Conservation (phyloP, 2,329 filamentous ascomycete species). For the Xylariaceae sp. region DNA sequence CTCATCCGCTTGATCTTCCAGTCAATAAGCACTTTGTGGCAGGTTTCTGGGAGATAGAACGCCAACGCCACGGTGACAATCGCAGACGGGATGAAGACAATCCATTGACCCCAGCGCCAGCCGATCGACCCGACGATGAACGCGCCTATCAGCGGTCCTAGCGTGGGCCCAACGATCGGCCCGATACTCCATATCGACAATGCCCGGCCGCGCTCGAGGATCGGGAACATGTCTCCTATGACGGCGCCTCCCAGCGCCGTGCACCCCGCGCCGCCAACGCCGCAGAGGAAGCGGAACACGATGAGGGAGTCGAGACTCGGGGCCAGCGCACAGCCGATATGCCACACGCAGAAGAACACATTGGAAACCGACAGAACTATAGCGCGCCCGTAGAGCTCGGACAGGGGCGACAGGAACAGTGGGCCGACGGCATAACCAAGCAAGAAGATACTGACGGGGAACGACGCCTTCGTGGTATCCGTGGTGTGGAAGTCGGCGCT, state of each 20-base stretch:
- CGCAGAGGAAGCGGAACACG: slow-evolving; percentile 56
- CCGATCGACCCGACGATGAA: slow-evolving; percentile 47
- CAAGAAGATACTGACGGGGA: slow-evolving; percentile 59
- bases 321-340: slow-evolving; percentile 60
- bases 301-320: slow-evolving; percentile 52
- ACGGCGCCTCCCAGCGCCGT: slow-evolving; percentile 53
- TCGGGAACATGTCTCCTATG: slow-evolving; percentile 51
- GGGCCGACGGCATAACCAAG: slow-evolving; percentile 57
- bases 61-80: slow-evolving; percentile 37
- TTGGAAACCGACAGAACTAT: slow-evolving; percentile 55
- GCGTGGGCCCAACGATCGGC: slow-evolving; percentile 45
- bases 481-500: slow-evolving; percentile 43
- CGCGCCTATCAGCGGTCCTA: slow-evolving; percentile 47
- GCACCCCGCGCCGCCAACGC: slow-evolving; percentile 53
- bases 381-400: slow-evolving; percentile 61
- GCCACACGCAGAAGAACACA: slow-evolving; percentile 57
- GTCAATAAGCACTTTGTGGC: slow-evolving; percentile 47
- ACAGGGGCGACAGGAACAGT: slow-evolving; percentile 53
- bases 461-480: slow-evolving; percentile 42
- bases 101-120: slow-evolving; percentile 52
- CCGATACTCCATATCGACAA: slow-evolving; percentile 47
- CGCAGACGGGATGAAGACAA: slow-evolving; percentile 45
- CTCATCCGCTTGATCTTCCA: slow-evolving; percentile 45
- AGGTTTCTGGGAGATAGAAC: slow-evolving; percentile 44
- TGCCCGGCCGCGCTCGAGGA: slow-evolving; percentile 44